Evolutionary conservation across 179 eudicot species (phyloP), one percentile per base, ranked within the genome.

Genomic region (Sideroxylon spinosum): DNA sequence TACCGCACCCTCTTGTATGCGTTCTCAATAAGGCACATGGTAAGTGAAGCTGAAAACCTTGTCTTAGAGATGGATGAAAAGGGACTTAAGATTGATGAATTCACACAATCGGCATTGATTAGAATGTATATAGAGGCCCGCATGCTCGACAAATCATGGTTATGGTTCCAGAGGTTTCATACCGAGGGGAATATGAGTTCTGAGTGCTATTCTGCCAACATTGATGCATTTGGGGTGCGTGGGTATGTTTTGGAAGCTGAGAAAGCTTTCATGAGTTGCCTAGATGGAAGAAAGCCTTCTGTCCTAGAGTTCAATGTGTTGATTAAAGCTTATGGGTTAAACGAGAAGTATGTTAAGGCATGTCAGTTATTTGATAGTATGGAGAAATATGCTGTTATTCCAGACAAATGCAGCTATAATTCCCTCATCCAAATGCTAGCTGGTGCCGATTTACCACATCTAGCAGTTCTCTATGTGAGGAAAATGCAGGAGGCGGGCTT

Each of bases 71-170:
- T 94, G 93, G 93, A 93, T 78, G 85, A 86, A 68, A 83, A 82
- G 81, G 86, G 88, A 49, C 86, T 94, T 79, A 81, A 88, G 76
- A 85, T 94, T 68, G 97, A 94, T 79, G 97, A 93, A 70, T 92
- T 81, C 73, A 94, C 97, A 7, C 98, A 93, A 60, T 89, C 98
- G 32, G 89, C 97, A 19, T 76, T 94, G 75, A 91, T 92, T 67
- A 89, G 98, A 84, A 94, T 93, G 98, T 94, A 90, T 77, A 86
- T 93, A 78, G 96, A 86, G 72, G 91, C 97, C 77, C 90, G 85
- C 63, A 84, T 91, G 94, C 86, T 91, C 69, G 91, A 89, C 56
- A 90, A 84, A 81, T 83, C 97, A 29, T 89, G 93, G 94, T 77
- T 80, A 23, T 94, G 97, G 97, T 94, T 94, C 81, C 78, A 79